Evolutionary conservation across 2,329 filamentous ascomycete species (phyloP).

Genomic region (Chaetomiaceae sp.): DNA sequence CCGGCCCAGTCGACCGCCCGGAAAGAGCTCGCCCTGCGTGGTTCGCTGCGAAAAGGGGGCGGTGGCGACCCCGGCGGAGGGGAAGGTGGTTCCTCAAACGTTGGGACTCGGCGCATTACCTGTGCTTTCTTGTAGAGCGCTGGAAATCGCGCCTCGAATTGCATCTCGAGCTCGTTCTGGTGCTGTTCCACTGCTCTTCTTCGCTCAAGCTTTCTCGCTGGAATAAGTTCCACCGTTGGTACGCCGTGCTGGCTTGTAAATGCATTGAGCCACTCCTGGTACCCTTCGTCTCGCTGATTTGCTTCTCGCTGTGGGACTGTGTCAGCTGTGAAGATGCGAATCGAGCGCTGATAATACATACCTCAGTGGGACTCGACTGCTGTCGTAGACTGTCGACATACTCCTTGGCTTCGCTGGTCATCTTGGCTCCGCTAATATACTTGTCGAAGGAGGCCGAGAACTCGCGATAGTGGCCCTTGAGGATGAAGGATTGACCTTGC

Average conservation of each 20-base stretch:
- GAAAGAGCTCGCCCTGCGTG: conserved; percentile 1
- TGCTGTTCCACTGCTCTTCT: conserved; percentile 38
- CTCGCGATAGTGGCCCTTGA: conserved; percentile 53
- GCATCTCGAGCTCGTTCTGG: conserved; percentile 45
- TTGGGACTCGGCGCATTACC: conserved; percentile 28
- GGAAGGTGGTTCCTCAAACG: conserved; percentile 1
- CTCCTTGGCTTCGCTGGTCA: conserved; percentile 37
- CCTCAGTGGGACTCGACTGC: conserved; percentile 31
- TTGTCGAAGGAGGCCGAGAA: conserved; percentile 50
- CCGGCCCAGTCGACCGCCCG: conserved; percentile 12
- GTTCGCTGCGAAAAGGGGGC: conserved; percentile 17
- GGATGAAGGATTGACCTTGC: conserved; percentile 47
- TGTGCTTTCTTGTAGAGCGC: conserved; percentile 42
- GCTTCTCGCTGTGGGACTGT: conserved; percentile 23
- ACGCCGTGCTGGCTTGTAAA: conserved; percentile 41
- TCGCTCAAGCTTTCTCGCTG: conserved; percentile 38
- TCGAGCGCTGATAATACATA: conserved; percentile 23
- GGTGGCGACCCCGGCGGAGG: conserved; percentile 18
- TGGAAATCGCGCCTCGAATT: conserved; percentile 44
- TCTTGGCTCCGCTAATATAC: conserved; percentile 43
- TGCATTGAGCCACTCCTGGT: conserved; percentile 41
- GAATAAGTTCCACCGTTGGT: conserved; percentile 35
- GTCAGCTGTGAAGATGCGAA: not conserved
- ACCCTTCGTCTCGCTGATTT: conserved; percentile 32
- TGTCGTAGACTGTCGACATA: conserved; percentile 38